A percentile compares a stretch with the other conserved stretches of the same genome.
Evolutionary conservation across 2,329 filamentous ascomycete species (phyloP).

Genomic region (Colletotrichum acutatum): DNA sequence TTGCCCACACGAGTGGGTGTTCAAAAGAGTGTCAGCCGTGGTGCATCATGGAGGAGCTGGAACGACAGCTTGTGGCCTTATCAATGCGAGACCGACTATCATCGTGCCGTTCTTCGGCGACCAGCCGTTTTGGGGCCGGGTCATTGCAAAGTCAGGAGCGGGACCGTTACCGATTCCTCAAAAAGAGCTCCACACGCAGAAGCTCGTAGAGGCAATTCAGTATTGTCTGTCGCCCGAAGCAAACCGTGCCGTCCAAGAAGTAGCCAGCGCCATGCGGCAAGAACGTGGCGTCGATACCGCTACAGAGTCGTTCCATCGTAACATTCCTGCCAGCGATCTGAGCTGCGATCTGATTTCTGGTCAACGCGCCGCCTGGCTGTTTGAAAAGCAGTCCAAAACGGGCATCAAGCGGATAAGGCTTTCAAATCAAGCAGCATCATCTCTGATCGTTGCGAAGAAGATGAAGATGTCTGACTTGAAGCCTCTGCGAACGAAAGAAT

Average conservation of each 20-base stretch:
- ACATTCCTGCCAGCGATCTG: slow-evolving; percentile 46
- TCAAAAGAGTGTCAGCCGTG: slow-evolving; percentile 64
- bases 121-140: slow-evolving; percentile 56
- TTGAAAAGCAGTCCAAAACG: slow-evolving; percentile 42
- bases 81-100: slow-evolving; percentile 60
- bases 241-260: slow-evolving; percentile 42
- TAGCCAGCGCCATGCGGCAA: slow-evolving; percentile 47
- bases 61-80: slow-evolving; percentile 66
- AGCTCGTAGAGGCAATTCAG: slow-evolving; percentile 47
- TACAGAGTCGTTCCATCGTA: slow-evolving; percentile 51
- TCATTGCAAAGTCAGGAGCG: slow-evolving; percentile 51
- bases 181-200: slow-evolving; percentile 46
- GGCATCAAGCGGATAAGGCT: slow-evolving; percentile 14
- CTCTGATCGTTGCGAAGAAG: slow-evolving; percentile 5
- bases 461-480: slow-evolving; percentile 48
- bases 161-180: slow-evolving; percentile 50
- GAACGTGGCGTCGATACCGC: slow-evolving; percentile 44
- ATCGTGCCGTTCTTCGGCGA: slow-evolving; percentile 64
- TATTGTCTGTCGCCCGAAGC: slow-evolving; percentile 46
- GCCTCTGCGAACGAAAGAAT: slow-evolving; percentile 8
- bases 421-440: slow-evolving; percentile 3
- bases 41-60: slow-evolving; percentile 70
- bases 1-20: slow-evolving; percentile 68
- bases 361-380: slow-evolving; percentile 62
- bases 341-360: slow-evolving; percentile 51